Conservation (phyloP, 2,329 filamentous ascomycete species). For the Beauveria varroae region DNA sequence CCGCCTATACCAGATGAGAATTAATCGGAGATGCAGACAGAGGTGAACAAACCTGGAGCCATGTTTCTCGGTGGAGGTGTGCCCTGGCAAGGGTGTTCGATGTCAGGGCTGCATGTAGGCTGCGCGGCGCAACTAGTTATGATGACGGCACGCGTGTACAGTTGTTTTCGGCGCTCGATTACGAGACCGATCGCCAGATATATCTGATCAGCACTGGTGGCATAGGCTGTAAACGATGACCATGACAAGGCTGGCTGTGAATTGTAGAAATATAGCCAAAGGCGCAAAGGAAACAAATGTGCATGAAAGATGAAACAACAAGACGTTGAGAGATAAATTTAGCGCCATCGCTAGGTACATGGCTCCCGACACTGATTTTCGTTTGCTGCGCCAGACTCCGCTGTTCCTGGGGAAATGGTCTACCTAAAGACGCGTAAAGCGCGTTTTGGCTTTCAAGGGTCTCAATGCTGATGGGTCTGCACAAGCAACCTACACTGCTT, state of each 20-base stretch:
- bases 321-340: conserved; percentile 1
- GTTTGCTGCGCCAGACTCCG: not conserved
- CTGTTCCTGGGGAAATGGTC: not conserved
- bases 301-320: not conserved
- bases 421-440: conserved; percentile 11
- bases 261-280: not conserved
- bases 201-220: not conserved
- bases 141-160: not conserved
- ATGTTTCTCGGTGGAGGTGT: conserved; percentile 12
- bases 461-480: not conserved
- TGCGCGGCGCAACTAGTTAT: not conserved
- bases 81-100: conserved; percentile 6
- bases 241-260: not conserved
- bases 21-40: conserved; percentile 5
- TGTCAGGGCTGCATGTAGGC: conserved; percentile 6
- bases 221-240: not conserved
- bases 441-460: conserved; percentile 1
- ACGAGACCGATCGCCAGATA: not conserved
- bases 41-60: conserved; percentile 15
- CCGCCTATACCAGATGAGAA: conserved; percentile 9
- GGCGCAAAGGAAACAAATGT: not conserved
- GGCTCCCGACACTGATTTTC: not conserved
- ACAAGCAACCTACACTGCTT: not conserved
- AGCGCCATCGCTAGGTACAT: not conserved
- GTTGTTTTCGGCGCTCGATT: not conserved